Conservation (phyloP, 83 land plant species). For the Diphasiastrum complanatum region DNA sequence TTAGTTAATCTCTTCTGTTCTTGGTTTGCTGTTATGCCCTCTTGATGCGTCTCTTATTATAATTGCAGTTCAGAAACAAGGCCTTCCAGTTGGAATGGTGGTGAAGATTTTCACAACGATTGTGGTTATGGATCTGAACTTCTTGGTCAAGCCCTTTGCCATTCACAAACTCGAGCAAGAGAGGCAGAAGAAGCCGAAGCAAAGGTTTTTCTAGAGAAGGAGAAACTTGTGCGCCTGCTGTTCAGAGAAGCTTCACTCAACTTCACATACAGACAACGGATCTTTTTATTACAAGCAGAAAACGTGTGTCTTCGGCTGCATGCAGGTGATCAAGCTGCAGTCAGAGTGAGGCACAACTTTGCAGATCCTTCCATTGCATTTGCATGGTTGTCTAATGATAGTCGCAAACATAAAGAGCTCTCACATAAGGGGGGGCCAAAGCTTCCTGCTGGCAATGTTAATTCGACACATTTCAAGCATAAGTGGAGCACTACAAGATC, state of each 20-base stretch:
- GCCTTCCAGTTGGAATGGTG: not conserved
- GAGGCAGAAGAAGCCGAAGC: slow-evolving; percentile 30
- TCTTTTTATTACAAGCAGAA: slow-evolving; percentile 11
- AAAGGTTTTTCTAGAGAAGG: slow-evolving; percentile 20
- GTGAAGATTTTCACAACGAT: slow-evolving; percentile 3
- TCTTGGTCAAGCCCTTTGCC: slow-evolving; percentile 35
- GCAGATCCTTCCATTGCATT: not conserved
- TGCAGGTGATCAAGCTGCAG: not conserved
- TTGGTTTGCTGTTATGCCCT: no score
- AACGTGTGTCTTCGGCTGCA: slow-evolving; percentile 5
- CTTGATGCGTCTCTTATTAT: no score
- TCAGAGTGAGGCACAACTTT: not conserved
- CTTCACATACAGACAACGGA: slow-evolving; percentile 27
- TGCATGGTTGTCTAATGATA: not conserved
- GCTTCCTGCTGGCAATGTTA: not conserved
- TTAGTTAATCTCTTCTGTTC: no score
- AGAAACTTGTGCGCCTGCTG: slow-evolving; percentile 18
- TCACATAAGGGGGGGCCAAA: not conserved
- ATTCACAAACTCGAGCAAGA: slow-evolving; percentile 37
- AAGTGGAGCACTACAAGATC: not conserved
- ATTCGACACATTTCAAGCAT: not conserved
- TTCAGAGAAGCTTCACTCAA: slow-evolving; percentile 26
- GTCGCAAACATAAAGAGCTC: no score
- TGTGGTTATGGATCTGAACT: slow-evolving; percentile 14
- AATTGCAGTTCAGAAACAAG: not conserved